Conservation (phyloP, 179 eudicot genomes). For the Amaranthus tricolor region DNA sequence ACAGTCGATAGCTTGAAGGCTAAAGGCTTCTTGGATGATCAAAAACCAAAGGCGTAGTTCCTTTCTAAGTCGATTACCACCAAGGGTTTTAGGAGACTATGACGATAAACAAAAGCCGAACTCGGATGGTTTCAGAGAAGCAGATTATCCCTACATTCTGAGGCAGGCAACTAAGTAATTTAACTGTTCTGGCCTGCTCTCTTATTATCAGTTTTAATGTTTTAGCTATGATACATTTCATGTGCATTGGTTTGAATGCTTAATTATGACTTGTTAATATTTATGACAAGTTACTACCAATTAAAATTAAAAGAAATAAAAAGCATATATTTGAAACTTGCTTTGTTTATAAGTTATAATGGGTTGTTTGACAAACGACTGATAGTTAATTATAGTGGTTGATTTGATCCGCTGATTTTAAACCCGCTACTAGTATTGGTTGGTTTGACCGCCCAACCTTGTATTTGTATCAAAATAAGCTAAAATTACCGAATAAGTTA, state of each 20-base stretch:
- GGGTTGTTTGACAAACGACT: no score
- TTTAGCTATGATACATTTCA: not conserved
- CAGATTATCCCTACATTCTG: not conserved
- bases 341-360: not conserved
- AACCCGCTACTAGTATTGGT: no score
- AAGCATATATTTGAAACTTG: not conserved
- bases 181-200: not conserved
- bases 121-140: constrained; percentile 4
- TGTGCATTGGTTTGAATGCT: not conserved
- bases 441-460: no score
- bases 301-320: not conserved
- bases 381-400: no score
- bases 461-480: no score
- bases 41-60: constrained; percentile 10
- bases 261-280: not conserved
- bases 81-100: constrained; percentile 18
- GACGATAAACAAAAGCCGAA: constrained; percentile 15
- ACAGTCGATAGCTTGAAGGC: constrained; percentile 63
- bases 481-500: no score
- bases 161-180: constrained; percentile 14
- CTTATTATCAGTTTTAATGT: not conserved
- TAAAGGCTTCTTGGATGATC: constrained; percentile 31
- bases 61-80: constrained; percentile 2
- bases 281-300: not conserved
- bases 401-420: no score